A percentile compares a stretch with the other conserved stretches of the same genome.
These are phyloP conservation scores for Penicillium macrosclerotiorum DNA, from an alignment of 495 filamentous ascomycete genomes.

Conservation along the genomic window DNA sequence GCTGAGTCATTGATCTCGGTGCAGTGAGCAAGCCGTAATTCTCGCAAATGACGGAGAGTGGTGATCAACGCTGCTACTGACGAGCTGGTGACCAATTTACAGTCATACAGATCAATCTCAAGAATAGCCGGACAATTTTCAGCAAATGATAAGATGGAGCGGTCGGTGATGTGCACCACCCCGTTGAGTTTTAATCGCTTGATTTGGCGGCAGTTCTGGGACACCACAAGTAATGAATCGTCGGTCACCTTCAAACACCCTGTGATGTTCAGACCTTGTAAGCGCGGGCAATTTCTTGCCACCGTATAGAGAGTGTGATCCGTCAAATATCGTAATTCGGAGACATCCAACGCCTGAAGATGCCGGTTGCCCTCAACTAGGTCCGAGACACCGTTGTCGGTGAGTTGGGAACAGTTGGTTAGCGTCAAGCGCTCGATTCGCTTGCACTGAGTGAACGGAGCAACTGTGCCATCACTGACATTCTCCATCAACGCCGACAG, in stretches of 20 bases:
- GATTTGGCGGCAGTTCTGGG: conserved; percentile 77
- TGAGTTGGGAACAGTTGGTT: conserved; percentile 82
- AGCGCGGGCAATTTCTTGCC: conserved; percentile 71
- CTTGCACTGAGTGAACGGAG: conserved; percentile 79
- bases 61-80: conserved; percentile 76
- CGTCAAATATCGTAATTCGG: conserved; percentile 73
- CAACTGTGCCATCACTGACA: conserved; percentile 87
- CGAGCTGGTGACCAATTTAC: conserved; percentile 72
- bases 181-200: conserved; percentile 95
- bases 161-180: conserved; percentile 74
- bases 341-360: conserved; percentile 89
- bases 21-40: conserved; percentile 84
- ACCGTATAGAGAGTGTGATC: conserved; percentile 79
- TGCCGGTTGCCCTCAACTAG: conserved; percentile 77
- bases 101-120: conserved; percentile 93
- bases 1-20: conserved; percentile 77
- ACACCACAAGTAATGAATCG: conserved; percentile 77
- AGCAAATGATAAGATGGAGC: conserved; percentile 80
- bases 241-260: conserved; percentile 82
- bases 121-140: conserved; percentile 85
- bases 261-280: conserved; percentile 94
- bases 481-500: conserved; percentile 70
- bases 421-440: conserved; percentile 91
- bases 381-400: conserved; percentile 77
- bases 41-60: conserved; percentile 76